Evolutionary conservation across 495 filamentous ascomycete species (phyloP).

Genomic region (Aspergillus diversus): DNA sequence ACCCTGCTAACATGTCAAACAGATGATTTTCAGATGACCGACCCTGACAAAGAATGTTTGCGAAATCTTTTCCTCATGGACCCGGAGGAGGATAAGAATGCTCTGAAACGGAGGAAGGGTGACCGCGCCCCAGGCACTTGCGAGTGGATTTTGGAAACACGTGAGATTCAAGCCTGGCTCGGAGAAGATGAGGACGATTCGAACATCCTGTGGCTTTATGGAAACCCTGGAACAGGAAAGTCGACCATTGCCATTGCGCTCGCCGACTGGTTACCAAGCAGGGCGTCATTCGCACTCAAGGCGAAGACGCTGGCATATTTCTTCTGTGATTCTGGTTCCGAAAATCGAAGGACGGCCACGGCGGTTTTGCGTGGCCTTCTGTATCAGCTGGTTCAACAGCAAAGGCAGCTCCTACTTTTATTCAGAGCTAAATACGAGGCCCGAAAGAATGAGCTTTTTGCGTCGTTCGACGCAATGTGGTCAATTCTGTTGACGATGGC

Average conservation of each 20-base stretch:
- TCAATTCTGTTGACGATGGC: conserved; percentile 21
- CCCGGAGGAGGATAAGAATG: conserved; percentile 13
- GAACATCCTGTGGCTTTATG: conserved; percentile 28
- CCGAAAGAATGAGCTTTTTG: conserved; percentile 27
- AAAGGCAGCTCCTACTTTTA: conserved; percentile 24
- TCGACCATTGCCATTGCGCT: conserved; percentile 32
- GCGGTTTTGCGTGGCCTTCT: conserved; percentile 32
- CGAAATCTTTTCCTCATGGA: conserved; percentile 9
- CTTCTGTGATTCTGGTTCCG: conserved; percentile 33
- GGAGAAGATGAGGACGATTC: not conserved
- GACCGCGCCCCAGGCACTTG: conserved; percentile 22
- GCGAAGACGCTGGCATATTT: conserved; percentile 32
- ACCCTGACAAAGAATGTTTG: not conserved
- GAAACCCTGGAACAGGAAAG: conserved; percentile 35
- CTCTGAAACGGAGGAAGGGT: conserved; percentile 16
- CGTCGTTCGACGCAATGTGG: conserved; percentile 36
- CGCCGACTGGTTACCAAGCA: conserved; percentile 26
- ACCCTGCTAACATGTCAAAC: too few species aligned
- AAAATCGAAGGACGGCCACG: conserved; percentile 21
- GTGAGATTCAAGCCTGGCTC: conserved; percentile 25
- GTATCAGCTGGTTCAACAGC: conserved; percentile 29
- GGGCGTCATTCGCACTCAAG: conserved; percentile 10
- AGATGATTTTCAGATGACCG: too few species aligned
- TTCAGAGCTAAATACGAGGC: conserved; percentile 27
- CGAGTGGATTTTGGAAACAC: conserved; percentile 31